Percentiles rank a stretch among this genome's conserved stretches.
phyloP scores from a whole-genome alignment of 129 eudicot species.

The Flaveria brownii region DNA sequence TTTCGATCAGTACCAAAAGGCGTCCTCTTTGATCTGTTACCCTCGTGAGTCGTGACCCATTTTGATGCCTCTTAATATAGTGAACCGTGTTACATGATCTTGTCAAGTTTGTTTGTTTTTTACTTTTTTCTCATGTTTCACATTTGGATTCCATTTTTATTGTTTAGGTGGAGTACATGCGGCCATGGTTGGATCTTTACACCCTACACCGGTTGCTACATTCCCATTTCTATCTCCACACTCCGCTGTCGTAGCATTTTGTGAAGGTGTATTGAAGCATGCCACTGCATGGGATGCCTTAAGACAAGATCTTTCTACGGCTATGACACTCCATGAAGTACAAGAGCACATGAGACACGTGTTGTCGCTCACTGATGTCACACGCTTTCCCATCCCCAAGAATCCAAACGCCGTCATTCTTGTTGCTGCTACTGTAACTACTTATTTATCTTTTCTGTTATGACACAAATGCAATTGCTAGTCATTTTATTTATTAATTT shows the following conservation, averaged over 20 bases:
- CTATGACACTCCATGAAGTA: constrained; percentile 79
- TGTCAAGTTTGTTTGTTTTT: background rate
- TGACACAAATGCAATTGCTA: background rate
- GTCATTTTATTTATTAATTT: background rate
- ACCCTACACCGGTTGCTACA: constrained; percentile 90
- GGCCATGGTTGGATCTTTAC: constrained; percentile 97
- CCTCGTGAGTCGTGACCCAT: too few relatives aligned
- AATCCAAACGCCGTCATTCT: constrained; percentile 79
- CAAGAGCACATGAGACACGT: constrained; percentile 78
- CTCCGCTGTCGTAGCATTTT: constrained; percentile 94
- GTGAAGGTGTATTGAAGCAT: constrained; percentile 85
- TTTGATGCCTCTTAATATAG: too few relatives aligned
- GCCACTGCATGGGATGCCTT: constrained; percentile 97
- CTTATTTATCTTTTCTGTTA: background rate
- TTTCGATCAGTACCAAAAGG: background rate
- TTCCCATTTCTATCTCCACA: constrained; percentile 95
- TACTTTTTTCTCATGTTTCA: background rate
- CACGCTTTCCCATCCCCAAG: constrained; percentile 89
- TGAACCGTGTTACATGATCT: too few relatives aligned
- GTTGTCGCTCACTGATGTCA: constrained; percentile 90
- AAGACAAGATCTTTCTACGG: constrained; percentile 66
- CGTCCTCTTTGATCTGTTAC: too few relatives aligned
- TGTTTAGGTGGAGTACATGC: constrained; percentile 94
- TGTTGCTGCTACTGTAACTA: constrained; percentile 95
- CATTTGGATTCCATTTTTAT: constrained; percentile 8